phyloP scores from a whole-genome alignment of 1,284 basidiomycete species.

The Rhizoctonia solani region DNA sequence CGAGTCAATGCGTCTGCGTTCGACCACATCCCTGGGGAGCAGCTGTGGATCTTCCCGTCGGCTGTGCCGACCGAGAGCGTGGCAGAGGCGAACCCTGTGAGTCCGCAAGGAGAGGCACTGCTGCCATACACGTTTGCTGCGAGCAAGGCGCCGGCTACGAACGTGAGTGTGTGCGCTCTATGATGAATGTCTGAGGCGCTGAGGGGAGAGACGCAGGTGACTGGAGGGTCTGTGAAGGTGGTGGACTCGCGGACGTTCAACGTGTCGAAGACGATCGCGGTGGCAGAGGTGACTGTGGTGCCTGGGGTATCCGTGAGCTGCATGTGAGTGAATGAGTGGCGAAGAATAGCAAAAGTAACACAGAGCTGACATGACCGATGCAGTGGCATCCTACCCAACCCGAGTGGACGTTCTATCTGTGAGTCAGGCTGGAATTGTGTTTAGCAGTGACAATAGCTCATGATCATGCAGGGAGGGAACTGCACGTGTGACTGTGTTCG shows the following conservation, averaged over 20 bases:
- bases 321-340: slow-evolving; percentile 53
- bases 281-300: slow-evolving; percentile 6
- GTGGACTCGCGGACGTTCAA: slow-evolving; percentile 23
- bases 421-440: neutral
- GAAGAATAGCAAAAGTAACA: neutral
- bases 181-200: too few species aligned
- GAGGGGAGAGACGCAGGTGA: neutral
- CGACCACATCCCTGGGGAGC: slow-evolving; percentile 49
- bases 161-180: neutral
- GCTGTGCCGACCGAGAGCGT: neutral
- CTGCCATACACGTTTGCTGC: slow-evolving; percentile 59
- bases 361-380: slow-evolving; percentile 1
- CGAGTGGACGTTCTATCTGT: slow-evolving; percentile 44
- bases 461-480: slow-evolving; percentile 11
- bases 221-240: slow-evolving; percentile 17
- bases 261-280: slow-evolving; percentile 15
- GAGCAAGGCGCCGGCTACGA: slow-evolving; percentile 57
- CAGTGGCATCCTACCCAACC: slow-evolving; percentile 34
- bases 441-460: neutral
- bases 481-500: slow-evolving; percentile 49
- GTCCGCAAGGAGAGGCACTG: slow-evolving; percentile 58
- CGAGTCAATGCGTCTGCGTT: slow-evolving; percentile 27
- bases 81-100: slow-evolving; percentile 46
- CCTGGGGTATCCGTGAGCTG: slow-evolving; percentile 48
- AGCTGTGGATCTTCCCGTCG: slow-evolving; percentile 40